Percentiles rank a stretch among this genome's conserved stretches.
phyloP scores from a whole-genome alignment of 768 basidiomycete genomes.

The Suillus decipiens region DNA sequence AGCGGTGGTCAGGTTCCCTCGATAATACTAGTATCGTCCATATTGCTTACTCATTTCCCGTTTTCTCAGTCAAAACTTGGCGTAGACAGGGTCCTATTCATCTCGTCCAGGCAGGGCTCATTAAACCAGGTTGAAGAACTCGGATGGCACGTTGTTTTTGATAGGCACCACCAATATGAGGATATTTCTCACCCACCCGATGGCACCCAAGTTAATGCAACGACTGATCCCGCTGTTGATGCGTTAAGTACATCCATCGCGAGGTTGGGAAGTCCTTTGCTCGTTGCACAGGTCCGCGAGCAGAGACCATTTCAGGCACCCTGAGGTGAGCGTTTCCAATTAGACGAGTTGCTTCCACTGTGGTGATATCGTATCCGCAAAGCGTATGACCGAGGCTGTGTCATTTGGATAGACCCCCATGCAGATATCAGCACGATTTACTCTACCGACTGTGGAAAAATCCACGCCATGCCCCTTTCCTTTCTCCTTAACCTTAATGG shows the following conservation, averaged over 20 bases:
- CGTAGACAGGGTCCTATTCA: conserved; percentile 87
- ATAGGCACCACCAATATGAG: conserved; percentile 89
- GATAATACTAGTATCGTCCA: neutral
- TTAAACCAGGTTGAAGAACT: conserved; percentile 72
- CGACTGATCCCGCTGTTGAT: neutral
- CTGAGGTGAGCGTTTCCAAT: conserved; percentile 51
- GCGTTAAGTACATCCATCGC: conserved; percentile 67
- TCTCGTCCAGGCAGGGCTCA: conserved; percentile 84
- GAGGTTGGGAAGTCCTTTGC: conserved; percentile 84
- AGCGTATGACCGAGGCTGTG: conserved; percentile 74
- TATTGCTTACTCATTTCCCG: conserved; percentile 17
- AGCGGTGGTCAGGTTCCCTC: conserved; percentile 32
- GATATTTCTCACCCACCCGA: conserved; percentile 56
- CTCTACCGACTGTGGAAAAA: conserved; percentile 85
- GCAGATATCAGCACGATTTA: conserved; percentile 93
- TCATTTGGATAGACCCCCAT: conserved; percentile 97
- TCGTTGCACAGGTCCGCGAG: conserved; percentile 86
- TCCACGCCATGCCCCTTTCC: conserved; percentile 98
- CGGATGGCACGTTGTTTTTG: conserved; percentile 89
- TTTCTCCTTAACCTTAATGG: conserved; percentile 80
- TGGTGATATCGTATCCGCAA: conserved; percentile 37
- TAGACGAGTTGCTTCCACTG: neutral
- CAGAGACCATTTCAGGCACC: conserved; percentile 95
- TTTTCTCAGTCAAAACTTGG: conserved; percentile 64
- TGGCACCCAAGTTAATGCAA: neutral